Percentiles rank a stretch among this genome's conserved stretches.
Evolutionary conservation across 495 filamentous ascomycete genomes (phyloP).

Genomic region (Penicillium lagena): DNA sequence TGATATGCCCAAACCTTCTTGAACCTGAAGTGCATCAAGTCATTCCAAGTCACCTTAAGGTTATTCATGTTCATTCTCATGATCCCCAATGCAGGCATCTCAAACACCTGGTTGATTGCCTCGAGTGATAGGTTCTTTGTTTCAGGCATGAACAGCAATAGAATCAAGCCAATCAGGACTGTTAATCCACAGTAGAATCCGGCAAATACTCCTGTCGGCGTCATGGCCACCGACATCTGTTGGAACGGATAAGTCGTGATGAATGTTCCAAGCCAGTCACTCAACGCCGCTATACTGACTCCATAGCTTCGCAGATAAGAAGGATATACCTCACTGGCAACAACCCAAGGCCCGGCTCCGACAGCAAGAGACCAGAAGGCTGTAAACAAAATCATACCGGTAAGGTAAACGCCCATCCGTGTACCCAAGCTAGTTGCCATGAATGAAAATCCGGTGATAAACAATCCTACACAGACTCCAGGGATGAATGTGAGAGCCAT

Average conservation of each 20-base stretch:
- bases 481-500: not conserved
- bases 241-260: not conserved
- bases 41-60: not conserved
- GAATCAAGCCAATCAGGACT: not conserved
- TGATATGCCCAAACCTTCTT: not conserved
- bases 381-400: not conserved
- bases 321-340: not conserved
- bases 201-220: not conserved
- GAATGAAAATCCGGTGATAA: not conserved
- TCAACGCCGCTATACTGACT: not conserved
- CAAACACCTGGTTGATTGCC: conserved; percentile 1
- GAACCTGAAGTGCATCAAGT: not conserved
- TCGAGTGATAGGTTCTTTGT: not conserved
- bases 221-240: conserved; percentile 1
- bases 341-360: not conserved
- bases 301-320: not conserved
- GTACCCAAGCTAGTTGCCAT: not conserved
- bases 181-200: not conserved
- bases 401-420: not conserved
- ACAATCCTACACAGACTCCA: not conserved
- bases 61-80: not conserved
- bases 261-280: not conserved
- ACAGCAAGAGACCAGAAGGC: not conserved
- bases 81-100: not conserved
- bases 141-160: not conserved